Conservation (phyloP, 2,329 filamentous ascomycete genomes). For the Aspergillus piperis region DNA sequence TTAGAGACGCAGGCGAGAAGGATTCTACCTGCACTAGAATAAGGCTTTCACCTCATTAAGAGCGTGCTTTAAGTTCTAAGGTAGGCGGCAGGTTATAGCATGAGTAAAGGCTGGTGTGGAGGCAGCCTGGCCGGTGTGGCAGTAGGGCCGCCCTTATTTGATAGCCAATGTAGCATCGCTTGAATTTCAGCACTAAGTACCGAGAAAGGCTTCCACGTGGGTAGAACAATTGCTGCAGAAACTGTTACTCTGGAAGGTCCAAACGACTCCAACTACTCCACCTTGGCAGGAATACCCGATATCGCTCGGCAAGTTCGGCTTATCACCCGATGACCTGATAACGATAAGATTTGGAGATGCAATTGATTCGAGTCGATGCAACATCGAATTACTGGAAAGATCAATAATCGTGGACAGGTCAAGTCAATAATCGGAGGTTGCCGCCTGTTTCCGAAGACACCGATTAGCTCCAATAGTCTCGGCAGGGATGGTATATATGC, state of each 20-base stretch:
- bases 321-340: background rate
- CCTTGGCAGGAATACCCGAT: background rate
- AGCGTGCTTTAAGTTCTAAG: too few relatives aligned
- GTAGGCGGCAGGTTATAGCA: too few relatives aligned
- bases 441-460: background rate
- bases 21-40: too few relatives aligned
- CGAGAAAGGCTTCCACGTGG: background rate
- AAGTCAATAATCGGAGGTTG: background rate
- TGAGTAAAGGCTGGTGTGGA: too few relatives aligned
- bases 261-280: background rate
- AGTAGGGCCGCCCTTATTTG: too few relatives aligned
- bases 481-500: background rate
- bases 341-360: background rate
- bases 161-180: too few relatives aligned
- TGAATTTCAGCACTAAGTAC: too few relatives aligned
- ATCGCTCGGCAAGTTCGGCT: background rate
- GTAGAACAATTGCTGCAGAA: background rate
- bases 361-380: background rate
- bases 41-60: too few relatives aligned
- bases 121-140: too few relatives aligned
- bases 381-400: background rate
- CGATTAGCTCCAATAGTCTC: too few relatives aligned
- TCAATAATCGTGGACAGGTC: background rate
- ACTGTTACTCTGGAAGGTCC: background rate
- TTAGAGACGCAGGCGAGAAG: too few relatives aligned